These are phyloP conservation scores for Diaporthe amygdali DNA, from an alignment of 2,329 filamentous ascomycete genomes.

Conservation along the genomic window DNA sequence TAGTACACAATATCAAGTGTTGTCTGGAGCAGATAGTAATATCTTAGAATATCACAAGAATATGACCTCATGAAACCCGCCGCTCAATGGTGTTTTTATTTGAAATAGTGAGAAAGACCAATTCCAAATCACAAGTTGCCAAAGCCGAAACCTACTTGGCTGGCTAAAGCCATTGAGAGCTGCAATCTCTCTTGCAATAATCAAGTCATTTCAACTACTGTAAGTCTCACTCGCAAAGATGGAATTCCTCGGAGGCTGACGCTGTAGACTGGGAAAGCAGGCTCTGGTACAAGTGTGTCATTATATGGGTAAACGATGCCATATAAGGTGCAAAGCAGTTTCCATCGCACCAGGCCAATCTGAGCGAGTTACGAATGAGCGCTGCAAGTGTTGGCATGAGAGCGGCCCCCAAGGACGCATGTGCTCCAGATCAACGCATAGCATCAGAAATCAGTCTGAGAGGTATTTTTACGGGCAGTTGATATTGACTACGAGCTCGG, in stretches of 20 bases:
- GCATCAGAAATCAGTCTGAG: too few species aligned
- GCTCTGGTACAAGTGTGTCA: neutral
- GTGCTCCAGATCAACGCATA: neutral
- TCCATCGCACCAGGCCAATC: too few species aligned
- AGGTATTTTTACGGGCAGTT: neutral
- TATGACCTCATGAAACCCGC: neutral
- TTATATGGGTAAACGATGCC: too few species aligned
- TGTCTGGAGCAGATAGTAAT: neutral
- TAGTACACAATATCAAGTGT: neutral
- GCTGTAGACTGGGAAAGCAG: too few species aligned
- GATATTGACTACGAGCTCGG: neutral
- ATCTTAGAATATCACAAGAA: neutral
- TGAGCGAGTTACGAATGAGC: neutral
- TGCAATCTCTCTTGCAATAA: neutral
- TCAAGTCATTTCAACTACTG: neutral
- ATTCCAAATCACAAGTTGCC: too few species aligned
- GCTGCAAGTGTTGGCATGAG: neutral
- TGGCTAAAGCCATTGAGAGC: neutral
- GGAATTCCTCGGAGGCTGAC: neutral
- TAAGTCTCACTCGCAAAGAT: neutral
- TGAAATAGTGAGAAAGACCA: too few species aligned
- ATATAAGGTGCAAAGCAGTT: too few species aligned
- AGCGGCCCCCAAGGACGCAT: neutral
- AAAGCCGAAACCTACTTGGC: too few species aligned
- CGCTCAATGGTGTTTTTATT: neutral